These are phyloP conservation scores for Eryngium alpinum DNA, from an alignment of 140 eudicot genomes.

Conservation along the genomic window DNA sequence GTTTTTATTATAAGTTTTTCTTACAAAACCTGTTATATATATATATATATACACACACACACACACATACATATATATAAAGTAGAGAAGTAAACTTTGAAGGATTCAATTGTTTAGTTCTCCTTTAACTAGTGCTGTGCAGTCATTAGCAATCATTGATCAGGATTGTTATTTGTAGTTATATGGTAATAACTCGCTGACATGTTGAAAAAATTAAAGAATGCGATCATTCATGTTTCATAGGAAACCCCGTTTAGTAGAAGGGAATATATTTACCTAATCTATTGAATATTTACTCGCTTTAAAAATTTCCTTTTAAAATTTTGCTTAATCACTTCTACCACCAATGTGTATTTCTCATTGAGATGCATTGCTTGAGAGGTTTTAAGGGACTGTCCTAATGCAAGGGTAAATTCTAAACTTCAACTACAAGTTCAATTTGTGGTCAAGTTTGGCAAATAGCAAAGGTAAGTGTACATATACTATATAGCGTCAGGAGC, in stretches of 20 bases:
- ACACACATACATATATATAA: neutral
- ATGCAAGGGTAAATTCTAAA: neutral
- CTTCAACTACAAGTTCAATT: neutral
- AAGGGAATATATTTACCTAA: neutral
- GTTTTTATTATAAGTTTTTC: no score
- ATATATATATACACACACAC: no score
- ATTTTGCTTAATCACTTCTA: neutral
- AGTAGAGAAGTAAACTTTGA: neutral
- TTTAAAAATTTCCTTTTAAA: neutral
- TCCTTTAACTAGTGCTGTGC: neutral
- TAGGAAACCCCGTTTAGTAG: neutral
- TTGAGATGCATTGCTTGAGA: neutral
- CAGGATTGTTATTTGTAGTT: neutral
- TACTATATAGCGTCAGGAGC: neutral
- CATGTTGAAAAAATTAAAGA: neutral
- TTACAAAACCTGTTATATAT: no score
- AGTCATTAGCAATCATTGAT: neutral
- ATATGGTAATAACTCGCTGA: neutral
- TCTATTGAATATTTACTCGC: neutral
- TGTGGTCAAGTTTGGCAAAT: neutral
- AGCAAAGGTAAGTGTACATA: neutral
- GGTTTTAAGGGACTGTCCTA: neutral
- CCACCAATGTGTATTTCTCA: neutral
- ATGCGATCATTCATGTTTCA: neutral
- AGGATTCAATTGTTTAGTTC: neutral